These are phyloP conservation scores for Singerocomus inundabilis DNA, from an alignment of 1,284 basidiomycete species.

Conservation along the genomic window DNA sequence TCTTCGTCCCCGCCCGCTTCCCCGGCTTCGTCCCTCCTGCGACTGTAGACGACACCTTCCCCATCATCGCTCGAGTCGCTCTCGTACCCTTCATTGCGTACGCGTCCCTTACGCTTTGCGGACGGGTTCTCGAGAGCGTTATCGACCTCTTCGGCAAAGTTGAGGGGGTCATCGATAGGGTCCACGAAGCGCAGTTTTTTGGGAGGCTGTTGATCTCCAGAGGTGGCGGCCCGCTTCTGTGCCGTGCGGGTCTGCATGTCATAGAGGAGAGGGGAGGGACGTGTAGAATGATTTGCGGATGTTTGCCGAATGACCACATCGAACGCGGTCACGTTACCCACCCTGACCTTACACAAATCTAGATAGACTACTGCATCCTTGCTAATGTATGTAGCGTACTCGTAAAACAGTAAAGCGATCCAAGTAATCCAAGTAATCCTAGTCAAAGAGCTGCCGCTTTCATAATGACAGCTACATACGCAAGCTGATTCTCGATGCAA, in stretches of 20 bases:
- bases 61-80: constrained; percentile 93
- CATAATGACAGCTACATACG: constrained; percentile 36
- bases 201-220: constrained; percentile 35
- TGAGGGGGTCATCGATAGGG: constrained; percentile 67
- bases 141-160: constrained; percentile 76
- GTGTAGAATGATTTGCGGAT: constrained; percentile 16
- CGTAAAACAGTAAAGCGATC: neutral
- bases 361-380: too few relatives aligned
- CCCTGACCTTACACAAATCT: neutral
- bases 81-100: constrained; percentile 88
- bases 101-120: constrained; percentile 57
- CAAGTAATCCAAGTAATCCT: neutral
- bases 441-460: constrained; percentile 19
- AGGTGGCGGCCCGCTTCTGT: constrained; percentile 56
- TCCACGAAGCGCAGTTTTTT: constrained; percentile 85
- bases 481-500: constrained; percentile 32
- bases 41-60: constrained; percentile 81
- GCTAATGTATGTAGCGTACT: neutral
- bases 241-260: constrained; percentile 50
- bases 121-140: constrained; percentile 64
- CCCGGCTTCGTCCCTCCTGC: constrained; percentile 52
- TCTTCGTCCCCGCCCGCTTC: constrained; percentile 66
- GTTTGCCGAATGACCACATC: constrained; percentile 13
- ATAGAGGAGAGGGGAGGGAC: neutral
- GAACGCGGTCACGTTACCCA: neutral